A percentile compares a stretch with the other conserved stretches of the same genome.
phyloP scores from a whole-genome alignment of 768 basidiomycete species.

The Dioszegia hungarica region DNA sequence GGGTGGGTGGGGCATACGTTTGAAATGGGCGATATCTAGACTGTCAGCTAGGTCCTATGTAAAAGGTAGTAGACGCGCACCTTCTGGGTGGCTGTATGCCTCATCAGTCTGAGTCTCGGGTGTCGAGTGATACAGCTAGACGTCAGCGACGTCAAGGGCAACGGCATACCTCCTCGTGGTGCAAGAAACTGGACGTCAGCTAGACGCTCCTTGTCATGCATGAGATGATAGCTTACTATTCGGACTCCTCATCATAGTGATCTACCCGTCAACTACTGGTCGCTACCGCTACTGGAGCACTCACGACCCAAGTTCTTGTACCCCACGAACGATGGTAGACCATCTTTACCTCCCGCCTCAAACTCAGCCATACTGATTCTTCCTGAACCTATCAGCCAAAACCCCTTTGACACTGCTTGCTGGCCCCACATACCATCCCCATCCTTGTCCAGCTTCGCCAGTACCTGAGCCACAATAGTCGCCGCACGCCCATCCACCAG shows the following conservation, averaged over 20 bases:
- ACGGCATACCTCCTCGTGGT: conserved; percentile 81
- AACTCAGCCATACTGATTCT: conserved; percentile 45
- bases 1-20: conserved; percentile 46
- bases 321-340: conserved; percentile 47
- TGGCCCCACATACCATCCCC: conserved; percentile 67
- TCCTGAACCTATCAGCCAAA: conserved; percentile 17
- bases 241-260: conserved; percentile 49
- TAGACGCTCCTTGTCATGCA: not conserved
- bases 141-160: not conserved
- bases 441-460: conserved; percentile 67
- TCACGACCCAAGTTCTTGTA: conserved; percentile 49
- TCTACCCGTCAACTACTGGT: conserved; percentile 13
- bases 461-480: conserved; percentile 65
- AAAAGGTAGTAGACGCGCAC: conserved; percentile 42
- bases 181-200: conserved; percentile 51
- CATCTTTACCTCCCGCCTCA: conserved; percentile 42
- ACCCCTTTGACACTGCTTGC: not conserved
- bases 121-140: conserved; percentile 79
- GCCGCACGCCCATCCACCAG: conserved; percentile 80
- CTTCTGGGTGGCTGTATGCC: conserved; percentile 88
- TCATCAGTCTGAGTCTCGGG: conserved; percentile 97
- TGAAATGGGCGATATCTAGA: conserved; percentile 71
- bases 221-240: conserved; percentile 39
- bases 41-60: not conserved
- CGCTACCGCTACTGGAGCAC: conserved; percentile 1